Evolutionary conservation across 768 basidiomycete genomes (phyloP), one percentile per base, ranked within the genome.

Genomic region (Tylopilus intermedius): DNA sequence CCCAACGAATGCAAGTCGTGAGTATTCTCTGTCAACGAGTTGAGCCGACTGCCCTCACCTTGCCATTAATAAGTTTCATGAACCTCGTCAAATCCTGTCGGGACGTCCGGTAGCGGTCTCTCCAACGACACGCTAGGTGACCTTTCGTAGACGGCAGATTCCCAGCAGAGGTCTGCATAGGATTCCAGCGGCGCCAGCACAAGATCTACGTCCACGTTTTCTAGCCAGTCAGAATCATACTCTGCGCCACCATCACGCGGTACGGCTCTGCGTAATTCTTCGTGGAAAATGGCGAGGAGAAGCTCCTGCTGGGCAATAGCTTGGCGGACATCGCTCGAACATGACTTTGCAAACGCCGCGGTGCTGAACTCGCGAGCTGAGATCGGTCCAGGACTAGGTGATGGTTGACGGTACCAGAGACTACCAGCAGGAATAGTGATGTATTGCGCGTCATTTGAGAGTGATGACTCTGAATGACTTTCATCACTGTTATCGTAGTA

Each of bases 401-500:
- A 62, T 30, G 70, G 67, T 30, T 52, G 60, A 22, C 60, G 66
- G 55, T 71, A 72, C 67, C 75, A 77, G 4, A 70, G 71, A 39
- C 70, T 76, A 47, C 70, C 69, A 32, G 57, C 62, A 10, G 70
- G 66, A 44, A 78, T 74, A 47, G 62, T 67, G 45, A 77, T 61
- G 42, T 73, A 72, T 57, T 78, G 76, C 3, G 64, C 68, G 42
- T 67, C 65, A 24, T 62, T 62, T 35, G 68, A 60, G 14, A 49
- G 35, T 18, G 58, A 53, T 8, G 60, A 62, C 4, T 49, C 59
- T 7, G 62, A 59, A 32, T 2, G 46, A 51, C 53, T 59, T 27
- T 61, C 63, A 22, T 62, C 68, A 14, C 59, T 61, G 32, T 60
- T 57, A 24, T 59, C 58, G 18, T 56, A 50, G 42, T 53, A 62